Evolutionary conservation across 495 filamentous ascomycete genomes (phyloP).

Genomic region (Bacidia rubella): DNA sequence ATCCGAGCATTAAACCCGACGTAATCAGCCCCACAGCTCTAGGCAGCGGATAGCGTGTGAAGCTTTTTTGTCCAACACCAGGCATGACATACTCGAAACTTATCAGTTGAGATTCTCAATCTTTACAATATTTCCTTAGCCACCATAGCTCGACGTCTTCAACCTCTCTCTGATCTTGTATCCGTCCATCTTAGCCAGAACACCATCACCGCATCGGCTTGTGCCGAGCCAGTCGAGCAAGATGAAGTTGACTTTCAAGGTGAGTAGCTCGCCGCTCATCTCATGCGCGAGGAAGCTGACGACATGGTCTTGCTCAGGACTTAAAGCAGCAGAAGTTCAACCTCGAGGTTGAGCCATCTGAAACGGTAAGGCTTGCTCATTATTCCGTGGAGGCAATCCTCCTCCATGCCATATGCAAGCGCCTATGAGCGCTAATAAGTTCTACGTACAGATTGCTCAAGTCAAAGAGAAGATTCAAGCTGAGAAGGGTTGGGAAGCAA

Average conservation of each 20-base stretch:
- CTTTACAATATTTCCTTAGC: too few relatives aligned
- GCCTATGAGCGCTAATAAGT: neutral
- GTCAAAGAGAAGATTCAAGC: conserved; percentile 80
- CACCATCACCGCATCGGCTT: neutral
- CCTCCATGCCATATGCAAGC: neutral
- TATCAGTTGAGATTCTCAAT: too few relatives aligned
- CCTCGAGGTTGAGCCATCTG: conserved; percentile 84
- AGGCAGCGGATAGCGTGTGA: too few relatives aligned
- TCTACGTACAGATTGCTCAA: conserved; percentile 54
- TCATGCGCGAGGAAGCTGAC: neutral
- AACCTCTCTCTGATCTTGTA: too few relatives aligned
- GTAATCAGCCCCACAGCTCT: too few relatives aligned
- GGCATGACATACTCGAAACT: too few relatives aligned
- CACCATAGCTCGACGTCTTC: too few relatives aligned
- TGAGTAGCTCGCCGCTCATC: conserved; percentile 25
- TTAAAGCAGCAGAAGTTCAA: conserved; percentile 96
- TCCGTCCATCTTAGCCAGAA: neutral
- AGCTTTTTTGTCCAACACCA: too few relatives aligned
- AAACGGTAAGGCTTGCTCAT: conserved; percentile 52
- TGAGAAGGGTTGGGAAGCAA: conserved; percentile 84
- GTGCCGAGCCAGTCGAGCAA: conserved; percentile 22
- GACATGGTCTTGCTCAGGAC: conserved; percentile 42
- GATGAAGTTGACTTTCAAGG: conserved; percentile 83
- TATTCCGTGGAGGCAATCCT: neutral
- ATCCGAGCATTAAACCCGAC: too few relatives aligned